Base-by-base conservation (phyloP, 768 basidiomycete genomes). In the Tubosaeta sp. region DNA sequence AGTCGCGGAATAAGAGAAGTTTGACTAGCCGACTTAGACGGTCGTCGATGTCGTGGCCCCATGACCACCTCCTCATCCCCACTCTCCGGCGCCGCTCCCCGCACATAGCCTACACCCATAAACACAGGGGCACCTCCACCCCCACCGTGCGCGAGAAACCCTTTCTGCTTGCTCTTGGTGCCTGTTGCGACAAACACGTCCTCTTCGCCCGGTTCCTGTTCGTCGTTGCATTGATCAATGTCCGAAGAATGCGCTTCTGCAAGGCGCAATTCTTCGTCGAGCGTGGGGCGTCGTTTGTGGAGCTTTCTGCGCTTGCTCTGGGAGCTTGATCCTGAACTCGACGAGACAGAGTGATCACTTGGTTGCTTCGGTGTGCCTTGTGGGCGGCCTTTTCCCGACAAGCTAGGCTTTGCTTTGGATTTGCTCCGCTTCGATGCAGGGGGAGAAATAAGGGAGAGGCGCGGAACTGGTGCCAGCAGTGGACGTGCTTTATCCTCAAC, bases 111-210 rank as follows among this genome's bases (percentile, higher is more conserved):
- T 24, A 73, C 77, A 8, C 82, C 84, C 80, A 88, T 83, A 51
- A 82, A 81, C 11, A 91, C 83, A 1, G 87, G 83, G 1, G 62
- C 51, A 1, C 89, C 89, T 21, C 83, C 87, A 10, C 77, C 87
- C 1, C 89, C 88, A 12, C 88, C 88, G 59, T 81, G 83, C 4
- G 86, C 83, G 19, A 90, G 70, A 55, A 89, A 91, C 2, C 86
- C 84, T 5, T 63, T 69, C 16, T 67, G 72, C 57, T 75, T 80
- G 45, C 74, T 79, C 61, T 73, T 73, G 35, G 72, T 79, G 11
- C 86, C 86, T 2, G 79, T 74, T 16, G 77, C 84, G 2, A 73
- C 65, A 12, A 81, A 74, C 13, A 80, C 69, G 22, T 66, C 65
- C 1, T 86, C 84, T 10, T 51, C 53, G 21, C 74, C 82, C 18